Evolutionary conservation across 1,284 basidiomycete species (phyloP).

Genomic region (Ceratobasidium sp.): DNA sequence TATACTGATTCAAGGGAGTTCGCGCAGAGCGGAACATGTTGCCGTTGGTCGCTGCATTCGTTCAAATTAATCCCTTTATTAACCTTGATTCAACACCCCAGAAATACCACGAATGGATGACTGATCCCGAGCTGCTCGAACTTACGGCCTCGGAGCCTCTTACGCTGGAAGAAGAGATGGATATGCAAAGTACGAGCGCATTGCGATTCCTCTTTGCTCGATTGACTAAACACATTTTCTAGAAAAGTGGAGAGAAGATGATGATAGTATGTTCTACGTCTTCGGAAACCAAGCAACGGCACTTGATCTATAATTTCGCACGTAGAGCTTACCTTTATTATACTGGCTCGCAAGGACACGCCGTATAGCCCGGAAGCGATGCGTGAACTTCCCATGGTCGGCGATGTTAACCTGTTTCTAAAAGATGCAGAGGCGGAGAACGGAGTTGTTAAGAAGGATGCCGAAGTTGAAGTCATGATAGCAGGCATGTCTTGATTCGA

Average conservation of each 20-base stretch:
- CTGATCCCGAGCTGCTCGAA: conserved; percentile 76
- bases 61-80: conserved; percentile 22
- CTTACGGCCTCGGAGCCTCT: conserved; percentile 91
- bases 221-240: conserved; percentile 13
- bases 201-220: background rate
- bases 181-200: conserved; percentile 84
- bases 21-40: conserved; percentile 69
- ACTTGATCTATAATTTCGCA: conserved; percentile 14
- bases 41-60: conserved; percentile 59
- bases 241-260: conserved; percentile 90
- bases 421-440: conserved; percentile 61
- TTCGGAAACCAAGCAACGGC: background rate
- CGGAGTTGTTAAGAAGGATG: conserved; percentile 59
- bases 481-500: conserved; percentile 65
- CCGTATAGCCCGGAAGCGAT: conserved; percentile 56
- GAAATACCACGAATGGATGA: conserved; percentile 96
- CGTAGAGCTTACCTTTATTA: conserved; percentile 90
- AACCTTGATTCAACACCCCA: conserved; percentile 55
- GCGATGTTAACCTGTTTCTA: conserved; percentile 94
- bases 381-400: conserved; percentile 78
- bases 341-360: conserved; percentile 66
- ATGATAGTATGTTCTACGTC: conserved; percentile 74
- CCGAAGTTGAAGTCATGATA: conserved; percentile 84
- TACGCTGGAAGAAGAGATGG: conserved; percentile 85
- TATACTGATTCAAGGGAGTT: background rate